Evolutionary conservation across 345 rosid genomes (phyloP).

Genomic region (Linum trigynum): DNA sequence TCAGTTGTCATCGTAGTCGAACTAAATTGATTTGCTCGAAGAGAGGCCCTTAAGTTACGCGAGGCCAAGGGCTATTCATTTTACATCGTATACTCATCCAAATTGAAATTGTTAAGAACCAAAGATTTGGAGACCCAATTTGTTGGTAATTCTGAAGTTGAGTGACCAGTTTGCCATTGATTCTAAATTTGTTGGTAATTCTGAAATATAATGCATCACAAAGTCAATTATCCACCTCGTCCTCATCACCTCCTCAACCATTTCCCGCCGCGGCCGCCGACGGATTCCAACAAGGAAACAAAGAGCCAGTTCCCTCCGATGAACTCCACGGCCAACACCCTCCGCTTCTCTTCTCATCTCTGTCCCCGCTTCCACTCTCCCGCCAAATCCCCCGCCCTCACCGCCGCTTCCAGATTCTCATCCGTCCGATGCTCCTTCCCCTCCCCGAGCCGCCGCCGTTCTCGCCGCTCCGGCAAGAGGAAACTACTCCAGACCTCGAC

Average conservation of each 20-base stretch:
- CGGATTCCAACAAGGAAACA: background rate
- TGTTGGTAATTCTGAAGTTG: no score
- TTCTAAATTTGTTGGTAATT: no score
- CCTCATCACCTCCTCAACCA: background rate
- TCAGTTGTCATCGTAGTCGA: no score
- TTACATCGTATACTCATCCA: no score
- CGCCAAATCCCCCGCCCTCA: conserved; percentile 9
- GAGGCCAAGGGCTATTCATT: no score
- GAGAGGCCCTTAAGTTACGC: no score
- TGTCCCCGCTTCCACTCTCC: conserved; percentile 10
- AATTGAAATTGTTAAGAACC: no score
- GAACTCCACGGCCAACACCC: conserved; percentile 16
- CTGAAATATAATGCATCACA: no score
- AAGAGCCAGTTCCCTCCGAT: conserved; percentile 11
- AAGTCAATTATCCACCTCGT: no score
- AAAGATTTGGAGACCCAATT: no score
- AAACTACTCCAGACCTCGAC: background rate
- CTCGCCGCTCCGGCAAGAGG: conserved; percentile 6
- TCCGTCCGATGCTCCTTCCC: conserved; percentile 5
- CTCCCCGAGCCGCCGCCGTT: conserved; percentile 34
- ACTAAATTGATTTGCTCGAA: no score
- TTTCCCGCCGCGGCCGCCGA: background rate
- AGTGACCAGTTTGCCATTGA: no score
- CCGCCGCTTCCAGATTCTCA: conserved; percentile 17
- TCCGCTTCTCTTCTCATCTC: conserved; percentile 7